These are phyloP conservation scores for Porcisia deanei DNA, from an alignment of 208 protist genomes.

Conservation along the genomic window DNA sequence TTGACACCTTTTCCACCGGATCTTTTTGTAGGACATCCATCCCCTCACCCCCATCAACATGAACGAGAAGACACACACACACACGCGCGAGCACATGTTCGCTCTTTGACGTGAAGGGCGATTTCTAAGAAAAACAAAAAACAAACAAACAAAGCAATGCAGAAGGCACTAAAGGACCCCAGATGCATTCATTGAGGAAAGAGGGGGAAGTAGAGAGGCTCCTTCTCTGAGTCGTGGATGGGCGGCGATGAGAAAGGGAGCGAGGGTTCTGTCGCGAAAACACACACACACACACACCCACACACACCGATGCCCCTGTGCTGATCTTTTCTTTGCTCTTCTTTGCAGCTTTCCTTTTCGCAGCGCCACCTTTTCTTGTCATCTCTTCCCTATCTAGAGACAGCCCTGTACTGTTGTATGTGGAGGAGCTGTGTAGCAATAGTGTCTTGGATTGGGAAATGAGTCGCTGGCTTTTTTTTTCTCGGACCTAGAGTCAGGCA, in stretches of 20 bases:
- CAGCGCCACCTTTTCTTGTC: background rate
- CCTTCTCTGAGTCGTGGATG: background rate
- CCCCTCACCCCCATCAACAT: background rate
- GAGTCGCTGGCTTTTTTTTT: background rate
- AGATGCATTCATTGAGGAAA: background rate
- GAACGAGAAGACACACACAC: background rate
- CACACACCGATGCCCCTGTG: background rate
- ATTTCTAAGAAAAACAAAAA: slow-evolving; percentile 1
- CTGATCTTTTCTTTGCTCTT: background rate
- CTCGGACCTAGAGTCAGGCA: background rate
- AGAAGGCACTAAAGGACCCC: background rate
- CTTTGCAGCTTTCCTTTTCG: background rate
- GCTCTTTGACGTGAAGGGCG: background rate
- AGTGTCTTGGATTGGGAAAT: background rate
- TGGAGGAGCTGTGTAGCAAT: background rate
- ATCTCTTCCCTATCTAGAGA: background rate
- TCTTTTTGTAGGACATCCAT: background rate
- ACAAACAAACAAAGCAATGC: background rate
- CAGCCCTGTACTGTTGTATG: background rate
- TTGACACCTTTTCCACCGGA: background rate
- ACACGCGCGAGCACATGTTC: background rate
- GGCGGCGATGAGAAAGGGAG: background rate
- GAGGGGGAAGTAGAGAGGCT: background rate
- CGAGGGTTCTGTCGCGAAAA: background rate
- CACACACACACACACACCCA: background rate